Conservation (phyloP, 2,329 filamentous ascomycete genomes). For the Cladosporium sp. region DNA sequence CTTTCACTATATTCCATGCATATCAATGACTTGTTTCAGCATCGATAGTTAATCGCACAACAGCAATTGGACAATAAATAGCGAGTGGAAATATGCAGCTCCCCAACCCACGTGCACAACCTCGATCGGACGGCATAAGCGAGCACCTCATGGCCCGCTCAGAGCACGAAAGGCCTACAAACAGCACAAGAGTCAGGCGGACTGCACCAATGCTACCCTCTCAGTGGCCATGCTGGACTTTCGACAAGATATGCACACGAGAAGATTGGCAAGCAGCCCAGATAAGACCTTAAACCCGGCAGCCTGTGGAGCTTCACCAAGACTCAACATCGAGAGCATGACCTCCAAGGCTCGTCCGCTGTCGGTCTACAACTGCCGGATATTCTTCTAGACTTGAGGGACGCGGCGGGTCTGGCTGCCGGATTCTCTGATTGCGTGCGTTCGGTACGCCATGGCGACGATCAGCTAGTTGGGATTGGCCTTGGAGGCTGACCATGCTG, state of each 20-base stretch:
- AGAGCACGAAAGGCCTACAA: slow-evolving; percentile 1
- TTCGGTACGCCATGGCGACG: slow-evolving; percentile 1
- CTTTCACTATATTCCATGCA: not conserved
- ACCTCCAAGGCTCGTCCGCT: not conserved
- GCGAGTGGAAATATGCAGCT: too few relatives aligned
- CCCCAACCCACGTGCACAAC: not conserved
- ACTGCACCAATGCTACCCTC: not conserved
- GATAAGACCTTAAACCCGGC: not conserved
- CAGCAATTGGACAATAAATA: not conserved
- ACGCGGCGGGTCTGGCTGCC: too few relatives aligned
- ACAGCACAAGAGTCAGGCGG: not conserved
- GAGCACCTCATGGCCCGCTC: slow-evolving; percentile 11
- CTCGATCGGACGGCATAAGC: not conserved
- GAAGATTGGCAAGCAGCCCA: not conserved
- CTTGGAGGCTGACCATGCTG: not conserved
- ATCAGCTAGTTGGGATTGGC: not conserved
- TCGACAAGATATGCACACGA: not conserved
- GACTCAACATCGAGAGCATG: not conserved
- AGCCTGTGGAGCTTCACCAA: not conserved
- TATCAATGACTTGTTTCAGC: not conserved
- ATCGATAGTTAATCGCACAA: not conserved
- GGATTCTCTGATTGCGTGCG: slow-evolving; percentile 4
- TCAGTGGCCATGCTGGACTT: not conserved
- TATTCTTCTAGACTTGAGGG: not conserved
- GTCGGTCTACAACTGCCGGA: not conserved